phyloP scores from a whole-genome alignment of 306 rosid genomes.

The Pyrus communis region DNA sequence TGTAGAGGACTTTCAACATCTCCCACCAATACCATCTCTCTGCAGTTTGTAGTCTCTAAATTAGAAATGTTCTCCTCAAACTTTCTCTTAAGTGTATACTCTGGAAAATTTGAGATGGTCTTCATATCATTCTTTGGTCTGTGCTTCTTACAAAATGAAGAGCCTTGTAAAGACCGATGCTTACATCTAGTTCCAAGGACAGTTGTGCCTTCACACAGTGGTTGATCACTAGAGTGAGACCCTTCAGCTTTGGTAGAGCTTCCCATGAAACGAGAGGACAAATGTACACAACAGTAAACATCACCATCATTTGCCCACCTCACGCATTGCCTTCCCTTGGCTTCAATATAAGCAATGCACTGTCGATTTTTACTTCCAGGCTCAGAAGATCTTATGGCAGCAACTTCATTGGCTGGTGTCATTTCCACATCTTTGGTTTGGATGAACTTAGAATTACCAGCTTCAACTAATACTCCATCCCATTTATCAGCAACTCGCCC shows the following conservation, averaged over 20 bases:
- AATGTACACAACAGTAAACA: constrained; percentile 94
- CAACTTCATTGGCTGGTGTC: constrained; percentile 49
- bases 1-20: constrained; percentile 52
- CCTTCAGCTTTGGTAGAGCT: constrained; percentile 55
- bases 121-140: constrained; percentile 53
- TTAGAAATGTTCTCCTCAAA: constrained; percentile 40
- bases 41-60: constrained; percentile 39
- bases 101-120: constrained; percentile 28
- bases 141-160: constrained; percentile 86
- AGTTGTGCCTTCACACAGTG: constrained; percentile 96
- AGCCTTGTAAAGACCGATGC: constrained; percentile 78
- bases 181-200: constrained; percentile 93
- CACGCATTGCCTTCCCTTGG: constrained; percentile 98
- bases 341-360: constrained; percentile 80
- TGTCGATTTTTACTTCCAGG: constrained; percentile 70
- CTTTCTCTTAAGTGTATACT: constrained; percentile 53
- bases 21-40: constrained; percentile 41
- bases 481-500: constrained; percentile 47
- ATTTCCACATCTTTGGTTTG: constrained; percentile 42
- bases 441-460: constrained; percentile 32
- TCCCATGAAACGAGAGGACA: constrained; percentile 77
- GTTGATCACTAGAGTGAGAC: constrained; percentile 50
- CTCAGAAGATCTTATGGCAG: constrained; percentile 31
- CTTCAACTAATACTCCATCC: constrained; percentile 51
- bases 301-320: constrained; percentile 99